A percentile compares a stretch with the other conserved stretches of the same genome.
phyloP scores from a whole-genome alignment of 192 early-diverging fungal species.

The Paraglomus brasilianum region DNA sequence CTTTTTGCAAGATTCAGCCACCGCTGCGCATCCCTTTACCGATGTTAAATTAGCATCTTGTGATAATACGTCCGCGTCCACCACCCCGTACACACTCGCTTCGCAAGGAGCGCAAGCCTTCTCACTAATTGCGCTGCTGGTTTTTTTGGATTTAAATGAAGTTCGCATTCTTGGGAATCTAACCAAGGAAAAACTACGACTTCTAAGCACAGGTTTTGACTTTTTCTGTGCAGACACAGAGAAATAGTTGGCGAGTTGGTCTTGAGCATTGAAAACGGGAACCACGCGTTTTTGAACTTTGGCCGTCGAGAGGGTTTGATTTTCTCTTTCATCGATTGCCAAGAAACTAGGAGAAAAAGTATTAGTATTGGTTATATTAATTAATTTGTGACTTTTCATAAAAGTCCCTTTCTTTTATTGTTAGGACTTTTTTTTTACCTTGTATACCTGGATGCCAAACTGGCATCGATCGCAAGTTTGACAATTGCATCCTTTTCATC shows the following conservation, averaged over 20 bases:
- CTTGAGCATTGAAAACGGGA: neutral
- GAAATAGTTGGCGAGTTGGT: neutral
- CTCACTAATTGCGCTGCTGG: too few relatives aligned
- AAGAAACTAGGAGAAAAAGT: constrained; percentile 6
- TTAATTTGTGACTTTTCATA: neutral
- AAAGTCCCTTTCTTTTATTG: neutral
- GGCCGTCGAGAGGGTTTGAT: neutral
- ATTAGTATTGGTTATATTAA: neutral
- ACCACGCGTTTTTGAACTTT: neutral
- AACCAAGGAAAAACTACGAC: neutral
- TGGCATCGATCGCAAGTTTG: neutral
- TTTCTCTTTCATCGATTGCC: constrained; percentile 12
- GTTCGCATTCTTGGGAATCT: too few relatives aligned
- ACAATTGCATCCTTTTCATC: neutral
- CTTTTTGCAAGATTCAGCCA: neutral
- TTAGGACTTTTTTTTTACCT: neutral
- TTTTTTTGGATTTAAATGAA: too few relatives aligned
- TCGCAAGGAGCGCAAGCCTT: too few relatives aligned
- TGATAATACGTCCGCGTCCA: too few relatives aligned
- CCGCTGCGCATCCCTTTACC: neutral
- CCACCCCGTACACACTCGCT: too few relatives aligned
- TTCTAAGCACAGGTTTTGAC: neutral
- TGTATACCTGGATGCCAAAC: constrained; percentile 17
- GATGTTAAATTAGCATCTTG: neutral
- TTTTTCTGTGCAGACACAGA: neutral